Base-by-base conservation (phyloP, 805 yeast species). In the Saturnispora silvae region DNA sequence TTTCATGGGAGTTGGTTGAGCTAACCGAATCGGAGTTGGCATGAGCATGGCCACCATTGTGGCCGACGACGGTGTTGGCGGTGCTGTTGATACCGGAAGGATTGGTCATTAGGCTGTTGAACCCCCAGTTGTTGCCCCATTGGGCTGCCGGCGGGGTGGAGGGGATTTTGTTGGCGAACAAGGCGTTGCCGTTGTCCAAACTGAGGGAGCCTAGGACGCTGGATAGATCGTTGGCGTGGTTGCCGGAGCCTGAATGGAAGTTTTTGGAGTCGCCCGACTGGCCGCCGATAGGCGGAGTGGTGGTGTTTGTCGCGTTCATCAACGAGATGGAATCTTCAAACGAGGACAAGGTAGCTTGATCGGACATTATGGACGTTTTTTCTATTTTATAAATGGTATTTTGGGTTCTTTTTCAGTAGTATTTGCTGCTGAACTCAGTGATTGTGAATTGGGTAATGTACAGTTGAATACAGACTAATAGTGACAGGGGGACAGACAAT, bases 201-300 rank as follows among this genome's bases (percentile, higher is more conserved):
- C 67, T 63, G 32, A 70, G 55, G 28, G 64, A 63, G 33, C 64
- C 65, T 29, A 70, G 52, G 16, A 73, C 73, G 13, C 70, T 69
- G 20, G 65, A 70, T 31, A 70, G 61, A 42, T 69, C 74, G 34
- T 55, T 54, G 32, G 54, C 45, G n/a, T n/a, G n/a, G 22, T 52
- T 22, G 10, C 10, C 10, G 24, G 10, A 25, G 15, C 28, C 11
- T 25, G 28, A 15, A 5, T 25, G 28, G 10, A 7, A 7, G 10
- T 8, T 11, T 7, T 25, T 22, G 24, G 24, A 22, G 11, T 23
- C 25, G n/a, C n/a, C 7, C 10, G 28, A 25, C n/a, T 25, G 28
- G 13, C 53, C 59, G 26, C 48, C 50, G 34, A 51, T 49, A 23
- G 60, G 61, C 10, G 61, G 60, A 15, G 60, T 54, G 2, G 58